Conservation (phyloP, 1,139 yeast genomes). For the Protomyces inundatus region DNA sequence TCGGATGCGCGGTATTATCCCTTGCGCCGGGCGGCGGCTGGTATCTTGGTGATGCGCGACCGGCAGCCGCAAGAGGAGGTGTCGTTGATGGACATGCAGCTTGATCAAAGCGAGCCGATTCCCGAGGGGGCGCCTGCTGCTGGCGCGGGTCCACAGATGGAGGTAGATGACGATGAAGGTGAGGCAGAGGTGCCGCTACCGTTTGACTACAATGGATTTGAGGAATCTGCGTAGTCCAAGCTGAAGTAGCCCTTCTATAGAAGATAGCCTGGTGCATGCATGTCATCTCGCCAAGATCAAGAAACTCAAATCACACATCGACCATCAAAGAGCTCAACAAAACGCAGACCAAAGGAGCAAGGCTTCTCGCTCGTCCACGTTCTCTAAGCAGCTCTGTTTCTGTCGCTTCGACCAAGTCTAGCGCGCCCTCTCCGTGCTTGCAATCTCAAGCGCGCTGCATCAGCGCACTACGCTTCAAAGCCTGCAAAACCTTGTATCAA, state of each 20-base stretch:
- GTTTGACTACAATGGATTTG: not conserved
- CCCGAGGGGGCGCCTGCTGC: not conserved
- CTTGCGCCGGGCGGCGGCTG: conserved; percentile 54
- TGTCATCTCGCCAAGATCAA: conserved; percentile 5
- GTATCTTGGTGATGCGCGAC: conserved; percentile 75
- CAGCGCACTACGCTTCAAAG: no score
- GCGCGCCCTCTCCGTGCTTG: no score
- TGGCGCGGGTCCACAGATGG: conserved; percentile 36
- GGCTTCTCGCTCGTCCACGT: no score
- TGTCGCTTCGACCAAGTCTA: no score
- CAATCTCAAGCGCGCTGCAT: no score
- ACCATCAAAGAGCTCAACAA: no score
- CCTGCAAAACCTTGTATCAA: no score
- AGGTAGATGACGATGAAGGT: conserved; percentile 13
- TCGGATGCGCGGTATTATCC: conserved; percentile 77
- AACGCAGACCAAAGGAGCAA: no score
- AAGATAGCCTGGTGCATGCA: no score
- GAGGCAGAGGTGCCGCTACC: not conserved
- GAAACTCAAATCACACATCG: no score
- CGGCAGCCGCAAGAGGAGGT: conserved; percentile 60
- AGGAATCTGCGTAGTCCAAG: not conserved
- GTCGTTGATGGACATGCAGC: conserved; percentile 52
- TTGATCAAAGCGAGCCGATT: conserved; percentile 8
- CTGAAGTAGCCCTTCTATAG: not conserved
- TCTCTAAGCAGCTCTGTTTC: no score